Evolutionary conservation across 1,284 basidiomycete genomes (phyloP).

Genomic region (Sphagnurus paluster): DNA sequence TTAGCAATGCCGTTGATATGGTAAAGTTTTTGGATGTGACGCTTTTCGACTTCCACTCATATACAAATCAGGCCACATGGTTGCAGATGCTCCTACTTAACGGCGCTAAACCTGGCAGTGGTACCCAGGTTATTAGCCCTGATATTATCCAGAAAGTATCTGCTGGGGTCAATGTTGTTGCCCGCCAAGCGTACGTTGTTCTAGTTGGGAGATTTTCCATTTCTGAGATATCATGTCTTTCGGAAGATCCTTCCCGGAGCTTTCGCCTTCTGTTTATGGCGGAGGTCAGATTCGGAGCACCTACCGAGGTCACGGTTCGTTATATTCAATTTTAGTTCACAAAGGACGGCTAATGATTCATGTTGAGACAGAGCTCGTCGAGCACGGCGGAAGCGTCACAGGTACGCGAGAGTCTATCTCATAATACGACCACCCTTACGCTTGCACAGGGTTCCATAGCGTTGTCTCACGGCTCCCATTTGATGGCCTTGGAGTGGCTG

Average conservation of each 20-base stretch:
- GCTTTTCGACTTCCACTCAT: neutral
- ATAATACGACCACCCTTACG: too few species aligned
- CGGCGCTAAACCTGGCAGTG: conserved; percentile 32
- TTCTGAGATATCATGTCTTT: neutral
- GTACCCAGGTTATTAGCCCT: conserved; percentile 28
- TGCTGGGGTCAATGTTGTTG: conserved; percentile 17
- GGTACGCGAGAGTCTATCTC: too few species aligned
- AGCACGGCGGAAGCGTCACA: conserved; percentile 7
- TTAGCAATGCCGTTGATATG: conserved; percentile 26
- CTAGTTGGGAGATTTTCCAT: neutral
- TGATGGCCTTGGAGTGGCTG: conserved; percentile 11
- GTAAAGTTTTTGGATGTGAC: conserved; percentile 7
- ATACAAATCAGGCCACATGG: conserved; percentile 27
- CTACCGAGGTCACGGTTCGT: conserved; percentile 24
- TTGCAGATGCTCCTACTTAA: conserved; percentile 31
- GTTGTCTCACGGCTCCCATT: conserved; percentile 2
- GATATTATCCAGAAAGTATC: conserved; percentile 29
- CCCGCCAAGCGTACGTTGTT: conserved; percentile 3
- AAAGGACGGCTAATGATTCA: neutral
- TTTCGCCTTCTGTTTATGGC: conserved; percentile 24
- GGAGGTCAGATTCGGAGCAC: conserved; percentile 21
- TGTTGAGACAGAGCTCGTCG: neutral
- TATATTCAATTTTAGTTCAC: neutral
- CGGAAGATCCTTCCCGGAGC: conserved; percentile 15
- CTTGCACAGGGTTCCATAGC: conserved; percentile 2